A percentile compares a stretch with the other conserved stretches of the same genome.
These are phyloP conservation scores for Ceratocystis papillata DNA, from an alignment of 2,329 filamentous ascomycete genomes.

Conservation along the genomic window DNA sequence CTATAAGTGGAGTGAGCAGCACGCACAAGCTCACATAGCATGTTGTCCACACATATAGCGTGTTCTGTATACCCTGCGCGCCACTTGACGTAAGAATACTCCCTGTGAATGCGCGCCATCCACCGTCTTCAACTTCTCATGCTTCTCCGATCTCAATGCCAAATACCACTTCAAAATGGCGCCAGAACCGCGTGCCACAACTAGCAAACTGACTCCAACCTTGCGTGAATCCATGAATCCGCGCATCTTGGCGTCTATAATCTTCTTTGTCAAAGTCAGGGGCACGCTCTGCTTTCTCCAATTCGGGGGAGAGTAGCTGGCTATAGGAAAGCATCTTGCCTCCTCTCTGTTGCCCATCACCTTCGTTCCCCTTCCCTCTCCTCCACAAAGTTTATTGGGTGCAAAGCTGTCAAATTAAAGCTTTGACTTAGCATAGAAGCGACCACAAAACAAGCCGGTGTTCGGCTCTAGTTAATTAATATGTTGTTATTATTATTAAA, in stretches of 20 bases:
- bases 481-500: no score
- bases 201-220: background rate
- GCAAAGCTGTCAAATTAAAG: background rate
- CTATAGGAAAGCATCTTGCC: background rate
- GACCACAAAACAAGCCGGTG: background rate
- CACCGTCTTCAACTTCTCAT: no score
- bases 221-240: background rate
- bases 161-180: background rate
- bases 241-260: background rate
- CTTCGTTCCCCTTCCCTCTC: background rate
- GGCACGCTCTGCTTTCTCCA: background rate
- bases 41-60: no score
- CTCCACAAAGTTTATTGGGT: background rate
- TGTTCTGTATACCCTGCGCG: no score
- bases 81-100: no score
- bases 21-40: no score
- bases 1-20: no score
- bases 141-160: background rate
- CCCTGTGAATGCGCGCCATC: no score
- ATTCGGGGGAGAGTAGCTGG: background rate
- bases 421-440: constrained; percentile 2
- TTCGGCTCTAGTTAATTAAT: no score
- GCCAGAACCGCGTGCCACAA: background rate
- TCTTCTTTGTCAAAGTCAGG: background rate
- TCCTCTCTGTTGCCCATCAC: background rate